Conservation (phyloP, 1,284 basidiomycete species). For the Neotropicomus parvogracilis region DNA sequence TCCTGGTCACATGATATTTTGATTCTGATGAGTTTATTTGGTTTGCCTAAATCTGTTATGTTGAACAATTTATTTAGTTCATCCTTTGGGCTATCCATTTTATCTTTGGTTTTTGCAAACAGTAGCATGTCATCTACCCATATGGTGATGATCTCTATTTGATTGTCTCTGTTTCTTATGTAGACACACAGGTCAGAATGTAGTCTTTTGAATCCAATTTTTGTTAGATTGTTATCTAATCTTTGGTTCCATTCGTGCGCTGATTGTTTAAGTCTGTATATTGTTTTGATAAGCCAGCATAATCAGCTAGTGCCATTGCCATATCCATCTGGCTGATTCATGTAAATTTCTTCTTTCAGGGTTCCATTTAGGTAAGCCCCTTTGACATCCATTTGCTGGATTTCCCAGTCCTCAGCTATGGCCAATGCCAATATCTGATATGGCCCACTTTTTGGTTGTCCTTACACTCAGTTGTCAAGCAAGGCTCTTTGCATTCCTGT, state of each 20-base stretch:
- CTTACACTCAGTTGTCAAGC: too few relatives aligned
- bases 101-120: neutral
- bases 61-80: neutral
- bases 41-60: neutral
- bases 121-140: neutral
- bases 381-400: slow-evolving; percentile 32
- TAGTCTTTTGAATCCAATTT: neutral
- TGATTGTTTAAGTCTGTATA: slow-evolving; percentile 32
- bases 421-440: too few relatives aligned
- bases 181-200: neutral
- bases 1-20: neutral
- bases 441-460: too few relatives aligned
- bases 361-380: slow-evolving; percentile 36
- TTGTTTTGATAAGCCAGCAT: slow-evolving; percentile 18
- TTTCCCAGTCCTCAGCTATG: neutral
- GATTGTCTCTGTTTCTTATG: neutral
- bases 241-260: slow-evolving; percentile 23
- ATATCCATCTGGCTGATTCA: slow-evolving; percentile 35
- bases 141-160: neutral
- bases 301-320: slow-evolving; percentile 18
- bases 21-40: neutral
- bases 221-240: neutral
- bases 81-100: neutral
- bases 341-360: slow-evolving; percentile 40
- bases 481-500: too few relatives aligned